phyloP scores from a whole-genome alignment of 768 basidiomycete species.

The Rhizopogon roseolus region DNA sequence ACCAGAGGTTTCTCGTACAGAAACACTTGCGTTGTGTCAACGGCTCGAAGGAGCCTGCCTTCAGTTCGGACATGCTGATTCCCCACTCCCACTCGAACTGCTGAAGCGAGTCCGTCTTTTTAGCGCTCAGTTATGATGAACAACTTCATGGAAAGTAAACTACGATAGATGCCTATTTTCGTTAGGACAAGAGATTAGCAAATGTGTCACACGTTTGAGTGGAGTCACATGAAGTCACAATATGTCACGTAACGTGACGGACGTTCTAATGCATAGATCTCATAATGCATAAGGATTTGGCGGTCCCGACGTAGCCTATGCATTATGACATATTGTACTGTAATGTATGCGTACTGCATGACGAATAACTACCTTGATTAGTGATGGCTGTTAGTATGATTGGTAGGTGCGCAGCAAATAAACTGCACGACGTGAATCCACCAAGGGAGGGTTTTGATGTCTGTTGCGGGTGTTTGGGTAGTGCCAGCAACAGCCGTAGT shows the following conservation, averaged over 20 bases:
- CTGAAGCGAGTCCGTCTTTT: too few relatives aligned
- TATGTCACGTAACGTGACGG: neutral
- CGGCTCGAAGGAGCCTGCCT: too few relatives aligned
- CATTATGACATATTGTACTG: slow-evolving; percentile 1
- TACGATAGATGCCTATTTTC: too few relatives aligned
- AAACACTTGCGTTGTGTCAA: too few relatives aligned
- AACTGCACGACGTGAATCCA: neutral
- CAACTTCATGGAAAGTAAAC: too few relatives aligned
- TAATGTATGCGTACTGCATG: neutral
- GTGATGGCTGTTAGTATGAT: neutral
- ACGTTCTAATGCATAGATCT: neutral
- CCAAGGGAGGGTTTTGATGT: neutral
- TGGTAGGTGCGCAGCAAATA: neutral
- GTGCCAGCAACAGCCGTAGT: neutral
- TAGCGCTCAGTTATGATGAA: too few relatives aligned
- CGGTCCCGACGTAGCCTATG: neutral
- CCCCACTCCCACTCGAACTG: too few relatives aligned
- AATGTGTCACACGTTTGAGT: too few relatives aligned
- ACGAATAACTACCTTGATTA: neutral
- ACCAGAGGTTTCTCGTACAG: too few relatives aligned
- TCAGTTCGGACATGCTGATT: too few relatives aligned
- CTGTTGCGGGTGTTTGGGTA: neutral
- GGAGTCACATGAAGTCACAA: too few relatives aligned
- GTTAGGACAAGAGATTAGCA: too few relatives aligned
- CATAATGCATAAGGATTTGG: neutral